Conservation (phyloP, 805 yeast genomes). For the Saturnispora besseyi region DNA sequence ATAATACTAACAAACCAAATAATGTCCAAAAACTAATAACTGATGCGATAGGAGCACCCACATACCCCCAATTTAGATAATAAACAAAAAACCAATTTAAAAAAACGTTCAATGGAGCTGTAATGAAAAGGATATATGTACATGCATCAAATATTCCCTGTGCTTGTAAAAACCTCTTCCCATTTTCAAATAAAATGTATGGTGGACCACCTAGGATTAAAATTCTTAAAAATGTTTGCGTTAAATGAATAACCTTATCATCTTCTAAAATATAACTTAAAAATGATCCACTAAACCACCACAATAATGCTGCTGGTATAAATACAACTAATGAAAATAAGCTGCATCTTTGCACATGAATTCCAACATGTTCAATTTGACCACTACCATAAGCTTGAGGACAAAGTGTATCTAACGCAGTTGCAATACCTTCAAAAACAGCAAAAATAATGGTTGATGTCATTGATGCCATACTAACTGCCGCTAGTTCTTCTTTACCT, state of each 20-base stretch:
- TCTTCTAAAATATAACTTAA: conserved; percentile 40
- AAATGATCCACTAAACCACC: conserved; percentile 51
- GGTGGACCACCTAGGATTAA: conserved; percentile 66
- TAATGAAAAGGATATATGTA: conserved; percentile 53
- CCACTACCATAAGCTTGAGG: conserved; percentile 73
- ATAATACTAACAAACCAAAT: conserved; percentile 46
- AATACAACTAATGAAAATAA: conserved; percentile 49
- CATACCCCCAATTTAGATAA: conserved; percentile 56
- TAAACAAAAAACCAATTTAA: conserved; percentile 62
- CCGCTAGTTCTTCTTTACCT: conserved; percentile 66
- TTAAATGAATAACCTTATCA: conserved; percentile 37
- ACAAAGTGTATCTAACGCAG: conserved; percentile 69
- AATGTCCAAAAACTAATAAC: conserved; percentile 63
- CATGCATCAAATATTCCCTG: conserved; percentile 79
- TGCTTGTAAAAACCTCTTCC: conserved; percentile 65
- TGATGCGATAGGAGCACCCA: conserved; percentile 72
- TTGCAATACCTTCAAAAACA: conserved; percentile 66
- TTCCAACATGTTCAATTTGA: conserved; percentile 54
- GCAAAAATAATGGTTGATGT: conserved; percentile 70
- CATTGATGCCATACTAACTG: conserved; percentile 69
- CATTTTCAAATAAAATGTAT: conserved; percentile 59
- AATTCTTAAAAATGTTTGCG: conserved; percentile 47
- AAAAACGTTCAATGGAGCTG: conserved; percentile 64
- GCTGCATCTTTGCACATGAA: conserved; percentile 59
- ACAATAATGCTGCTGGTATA: conserved; percentile 50